Base-by-base conservation (phyloP, 345 rosid species). In the Garcia nutans region DNA sequence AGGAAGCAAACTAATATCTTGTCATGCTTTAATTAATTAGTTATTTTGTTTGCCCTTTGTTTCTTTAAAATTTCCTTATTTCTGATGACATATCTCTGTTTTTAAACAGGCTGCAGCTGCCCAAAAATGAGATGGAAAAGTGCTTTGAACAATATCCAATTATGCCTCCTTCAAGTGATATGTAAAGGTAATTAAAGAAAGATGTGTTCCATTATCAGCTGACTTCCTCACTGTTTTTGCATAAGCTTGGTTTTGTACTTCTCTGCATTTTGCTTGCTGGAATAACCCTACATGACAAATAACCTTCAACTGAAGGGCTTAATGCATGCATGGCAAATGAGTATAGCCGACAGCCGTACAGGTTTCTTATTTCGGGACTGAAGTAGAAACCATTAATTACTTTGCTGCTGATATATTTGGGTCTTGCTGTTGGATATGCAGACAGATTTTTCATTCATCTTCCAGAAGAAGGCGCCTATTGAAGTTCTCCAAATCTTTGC, bases 51-150 rank as follows among this genome's bases (percentile, higher is more conserved):
- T 49, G 41, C 42, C 37, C 3, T 11, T 24, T 47, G 57, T 23
- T 47, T 45, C 56, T 7, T 47, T 72, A 10, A 9, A 41, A 6
- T 71, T 56, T 57, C 55, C 67, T 45, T 57, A 26, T 23, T 19
- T 67, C 65, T 41, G 33, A 76, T 24, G 54, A 19, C 60, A 20
- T n/a, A 2, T 55, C 42, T 47, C 71, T 62, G 33, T 60, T 58
- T 26, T 64, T 20, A 41, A 42, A 56, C 78, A 75, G 78, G 78
- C 78, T 67, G 78, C 78, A 12, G 72, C 76, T 7, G 76, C 57
- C 26, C 65, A 66, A 56, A 45, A 26, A 5, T 58, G 57, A 75
- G 65, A 57, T 26, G 44, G 23, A 20, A 22, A 37, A 10, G 50
- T 37, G 4, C 56, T 19, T 20, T n/a, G 57, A 49, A 44, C 75